Evolutionary conservation across 1,284 basidiomycete genomes (phyloP).

Genomic region (Apiotrichum sp.): DNA sequence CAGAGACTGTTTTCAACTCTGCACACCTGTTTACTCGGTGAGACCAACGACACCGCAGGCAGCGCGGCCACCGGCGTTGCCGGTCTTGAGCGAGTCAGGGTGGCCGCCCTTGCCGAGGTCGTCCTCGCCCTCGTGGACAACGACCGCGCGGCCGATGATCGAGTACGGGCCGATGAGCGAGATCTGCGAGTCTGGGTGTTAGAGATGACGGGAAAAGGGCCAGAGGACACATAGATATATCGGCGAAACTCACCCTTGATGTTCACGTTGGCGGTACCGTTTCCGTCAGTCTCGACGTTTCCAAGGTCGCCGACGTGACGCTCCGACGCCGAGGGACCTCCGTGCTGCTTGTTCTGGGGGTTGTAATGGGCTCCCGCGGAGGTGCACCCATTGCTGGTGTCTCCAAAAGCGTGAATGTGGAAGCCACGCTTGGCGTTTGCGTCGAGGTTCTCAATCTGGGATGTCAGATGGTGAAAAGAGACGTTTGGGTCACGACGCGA

Average conservation of each 20-base stretch:
- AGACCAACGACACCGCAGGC: slow-evolving; percentile 63
- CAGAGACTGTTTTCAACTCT: too few species aligned
- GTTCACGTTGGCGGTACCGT: slow-evolving; percentile 57
- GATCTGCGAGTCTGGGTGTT: slow-evolving; percentile 53
- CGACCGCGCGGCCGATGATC: slow-evolving; percentile 58
- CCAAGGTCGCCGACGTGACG: slow-evolving; percentile 72
- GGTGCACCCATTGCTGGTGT: slow-evolving; percentile 54
- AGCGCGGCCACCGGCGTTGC: slow-evolving; percentile 63
- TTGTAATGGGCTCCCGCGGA: slow-evolving; percentile 73
- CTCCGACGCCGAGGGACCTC: slow-evolving; percentile 52
- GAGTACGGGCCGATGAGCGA: slow-evolving; percentile 64
- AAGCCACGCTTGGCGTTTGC: slow-evolving; percentile 61
- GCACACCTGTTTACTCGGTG: neutral
- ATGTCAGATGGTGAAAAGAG: slow-evolving; percentile 3
- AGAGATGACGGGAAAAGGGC: neutral
- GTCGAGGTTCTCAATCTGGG: slow-evolving; percentile 56
- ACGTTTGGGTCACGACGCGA: too few species aligned
- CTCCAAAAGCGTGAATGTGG: slow-evolving; percentile 47
- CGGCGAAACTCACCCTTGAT: slow-evolving; percentile 44
- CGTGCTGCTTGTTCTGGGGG: slow-evolving; percentile 61
- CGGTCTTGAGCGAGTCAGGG: slow-evolving; percentile 63
- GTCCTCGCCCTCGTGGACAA: slow-evolving; percentile 60
- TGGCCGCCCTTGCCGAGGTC: slow-evolving; percentile 66
- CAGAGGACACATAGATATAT: too few species aligned
- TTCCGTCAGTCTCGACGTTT: slow-evolving; percentile 58